Evolutionary conservation across 2,329 filamentous ascomycete species (phyloP).

Genomic region (Stagonosporopsis cucurbitacearum): DNA sequence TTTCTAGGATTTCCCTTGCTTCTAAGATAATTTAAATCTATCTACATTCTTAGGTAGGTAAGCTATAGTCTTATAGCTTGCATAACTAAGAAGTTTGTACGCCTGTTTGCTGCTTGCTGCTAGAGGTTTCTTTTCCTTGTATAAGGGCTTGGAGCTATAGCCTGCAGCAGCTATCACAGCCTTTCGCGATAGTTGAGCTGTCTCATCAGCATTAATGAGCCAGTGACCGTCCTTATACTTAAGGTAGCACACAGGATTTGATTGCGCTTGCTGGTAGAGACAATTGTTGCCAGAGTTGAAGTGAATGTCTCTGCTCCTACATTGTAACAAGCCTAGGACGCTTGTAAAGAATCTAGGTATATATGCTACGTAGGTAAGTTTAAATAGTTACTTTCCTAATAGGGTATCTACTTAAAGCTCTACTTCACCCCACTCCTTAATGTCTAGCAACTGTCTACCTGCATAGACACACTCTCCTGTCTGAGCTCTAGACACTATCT

Average conservation of each 20-base stretch:
- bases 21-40: no score
- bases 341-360: constrained; percentile 16
- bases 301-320: constrained; percentile 9
- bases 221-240: constrained; percentile 15
- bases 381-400: no score
- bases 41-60: no score
- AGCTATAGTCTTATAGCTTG: no score
- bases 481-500: background rate
- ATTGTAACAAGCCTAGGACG: constrained; percentile 6
- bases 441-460: constrained; percentile 4
- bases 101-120: no score
- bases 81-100: no score
- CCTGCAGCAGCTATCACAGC: background rate
- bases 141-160: no score
- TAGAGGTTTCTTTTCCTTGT: no score
- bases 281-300: constrained; percentile 14
- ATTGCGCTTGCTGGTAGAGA: constrained; percentile 3
- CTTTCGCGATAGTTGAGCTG: background rate
- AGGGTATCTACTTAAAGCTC: no score
- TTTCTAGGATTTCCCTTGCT: no score
- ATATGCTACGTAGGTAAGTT: constrained; percentile 2
- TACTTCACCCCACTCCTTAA: constrained; percentile 5
- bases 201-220: background rate
- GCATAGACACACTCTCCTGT: constrained; percentile 5
- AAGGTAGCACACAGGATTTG: constrained; percentile 1